phyloP scores from a whole-genome alignment of 1,284 basidiomycete species.

The Naganishia sp. region DNA sequence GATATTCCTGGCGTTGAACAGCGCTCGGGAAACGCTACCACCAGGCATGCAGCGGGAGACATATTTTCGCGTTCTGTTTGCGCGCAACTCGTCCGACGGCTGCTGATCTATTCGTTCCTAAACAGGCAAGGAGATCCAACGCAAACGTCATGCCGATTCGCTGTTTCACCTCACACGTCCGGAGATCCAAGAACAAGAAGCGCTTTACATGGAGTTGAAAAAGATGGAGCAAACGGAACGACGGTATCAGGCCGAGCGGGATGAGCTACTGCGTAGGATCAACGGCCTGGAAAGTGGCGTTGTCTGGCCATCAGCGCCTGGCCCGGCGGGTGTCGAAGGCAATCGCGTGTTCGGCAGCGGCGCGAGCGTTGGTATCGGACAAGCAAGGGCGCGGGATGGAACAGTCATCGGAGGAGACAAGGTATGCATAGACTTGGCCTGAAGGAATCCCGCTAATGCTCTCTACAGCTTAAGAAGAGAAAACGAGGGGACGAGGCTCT shows the following conservation, averaged over 20 bases:
- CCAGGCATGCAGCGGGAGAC: too few species aligned
- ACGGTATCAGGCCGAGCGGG: constrained; percentile 82
- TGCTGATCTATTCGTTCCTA: background rate
- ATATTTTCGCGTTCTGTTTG: too few species aligned
- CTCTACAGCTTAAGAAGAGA: constrained; percentile 43
- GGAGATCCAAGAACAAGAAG: constrained; percentile 93
- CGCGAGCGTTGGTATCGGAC: constrained; percentile 52
- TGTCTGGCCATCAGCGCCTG: constrained; percentile 65
- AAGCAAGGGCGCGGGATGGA: constrained; percentile 45
- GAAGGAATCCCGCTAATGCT: background rate
- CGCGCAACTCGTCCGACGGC: background rate
- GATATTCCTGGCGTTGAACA: too few species aligned
- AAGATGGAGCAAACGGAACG: constrained; percentile 90
- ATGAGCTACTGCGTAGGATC: constrained; percentile 81
- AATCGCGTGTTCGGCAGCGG: constrained; percentile 51
- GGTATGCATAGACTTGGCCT: constrained; percentile 31
- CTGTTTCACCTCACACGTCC: constrained; percentile 82
- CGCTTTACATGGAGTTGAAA: constrained; percentile 90
- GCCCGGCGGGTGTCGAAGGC: constrained; percentile 32
- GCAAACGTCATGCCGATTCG: constrained; percentile 83
- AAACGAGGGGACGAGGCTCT: constrained; percentile 47
- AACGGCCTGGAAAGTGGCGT: constrained; percentile 82
- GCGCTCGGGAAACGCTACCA: too few species aligned
- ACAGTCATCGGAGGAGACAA: constrained; percentile 38
- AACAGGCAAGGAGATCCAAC: constrained; percentile 75